A percentile compares a stretch with the other conserved stretches of the same genome.
Evolutionary conservation across 2,329 filamentous ascomycete genomes (phyloP).

Genomic region (Penicillium expansum): DNA sequence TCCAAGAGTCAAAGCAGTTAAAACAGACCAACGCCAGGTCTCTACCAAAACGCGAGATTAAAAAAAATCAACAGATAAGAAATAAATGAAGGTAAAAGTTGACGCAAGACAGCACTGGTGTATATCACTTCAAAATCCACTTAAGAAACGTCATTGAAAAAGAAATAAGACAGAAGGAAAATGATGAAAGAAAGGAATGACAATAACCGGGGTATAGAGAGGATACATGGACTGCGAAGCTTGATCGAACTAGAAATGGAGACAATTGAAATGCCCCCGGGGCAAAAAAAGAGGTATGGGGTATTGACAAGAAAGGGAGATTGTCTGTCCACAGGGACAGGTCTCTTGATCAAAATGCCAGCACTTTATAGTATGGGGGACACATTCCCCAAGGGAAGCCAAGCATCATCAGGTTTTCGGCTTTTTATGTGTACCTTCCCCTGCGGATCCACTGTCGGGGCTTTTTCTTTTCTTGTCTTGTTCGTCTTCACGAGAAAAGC

Average conservation of each 20-base stretch:
- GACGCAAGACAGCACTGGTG: constrained; percentile 6
- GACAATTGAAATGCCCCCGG: constrained; percentile 4
- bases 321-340: constrained; percentile 10
- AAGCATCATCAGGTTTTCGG: constrained; percentile 33
- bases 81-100: constrained; percentile 12
- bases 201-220: constrained; percentile 24
- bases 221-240: constrained; percentile 13
- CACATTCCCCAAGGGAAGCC: neutral
- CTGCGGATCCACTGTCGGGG: constrained; percentile 37
- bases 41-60: constrained; percentile 1
- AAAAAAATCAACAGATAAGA: constrained; percentile 8
- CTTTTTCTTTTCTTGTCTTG: constrained; percentile 47
- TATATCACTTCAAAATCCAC: constrained; percentile 12
- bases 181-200: constrained; percentile 3
- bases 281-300: constrained; percentile 1
- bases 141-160: constrained; percentile 2
- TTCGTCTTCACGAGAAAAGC: constrained; percentile 44
- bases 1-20: constrained; percentile 12
- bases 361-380: neutral
- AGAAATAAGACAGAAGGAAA: constrained; percentile 5
- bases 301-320: constrained; percentile 8
- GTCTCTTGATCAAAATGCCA: constrained; percentile 4
- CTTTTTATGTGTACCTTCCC: constrained; percentile 38
- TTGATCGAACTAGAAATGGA: constrained; percentile 13
- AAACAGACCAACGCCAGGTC: constrained; percentile 11